Conservation (phyloP, 257 asterid genomes). For the Rauvolfia tetraphylla region DNA sequence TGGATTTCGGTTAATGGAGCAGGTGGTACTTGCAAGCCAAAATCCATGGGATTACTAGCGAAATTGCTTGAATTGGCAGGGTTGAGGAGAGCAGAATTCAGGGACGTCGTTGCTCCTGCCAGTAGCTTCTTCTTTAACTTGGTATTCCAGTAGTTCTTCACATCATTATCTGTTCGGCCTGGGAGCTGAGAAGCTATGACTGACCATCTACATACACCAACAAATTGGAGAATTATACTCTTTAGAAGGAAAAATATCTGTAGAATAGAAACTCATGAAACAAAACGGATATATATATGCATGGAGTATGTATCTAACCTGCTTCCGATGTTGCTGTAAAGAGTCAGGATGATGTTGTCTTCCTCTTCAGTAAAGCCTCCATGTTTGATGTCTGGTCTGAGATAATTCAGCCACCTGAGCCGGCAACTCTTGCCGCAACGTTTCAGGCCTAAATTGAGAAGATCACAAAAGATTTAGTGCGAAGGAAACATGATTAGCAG, state of each 20-base stretch:
- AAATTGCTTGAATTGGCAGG: neutral
- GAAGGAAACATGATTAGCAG: neutral
- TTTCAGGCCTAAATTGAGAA: constrained; percentile 36
- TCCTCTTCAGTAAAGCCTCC: constrained; percentile 66
- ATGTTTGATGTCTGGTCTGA: constrained; percentile 63
- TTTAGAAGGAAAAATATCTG: neutral
- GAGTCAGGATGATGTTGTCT: constrained; percentile 44
- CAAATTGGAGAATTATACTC: neutral
- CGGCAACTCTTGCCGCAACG: constrained; percentile 86
- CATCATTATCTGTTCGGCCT: constrained; percentile 68
- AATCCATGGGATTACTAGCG: neutral
- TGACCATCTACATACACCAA: constrained; percentile 54
- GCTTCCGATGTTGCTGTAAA: constrained; percentile 59
- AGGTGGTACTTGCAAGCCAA: neutral
- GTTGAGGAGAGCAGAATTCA: neutral
- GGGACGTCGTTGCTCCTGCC: neutral
- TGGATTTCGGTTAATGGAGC: neutral
- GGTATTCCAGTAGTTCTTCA: constrained; percentile 71
- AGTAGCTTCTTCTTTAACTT: constrained; percentile 51
- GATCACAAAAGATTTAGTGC: neutral
- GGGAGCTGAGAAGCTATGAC: constrained; percentile 60
- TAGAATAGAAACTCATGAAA: neutral
- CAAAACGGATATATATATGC: neutral
- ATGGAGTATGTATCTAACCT: constrained; percentile 25
- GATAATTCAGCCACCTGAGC: constrained; percentile 75